Percentiles rank a stretch among this genome's conserved stretches.
phyloP scores from a whole-genome alignment of 1,139 yeast genomes.

The Pneumocystis sp. region DNA sequence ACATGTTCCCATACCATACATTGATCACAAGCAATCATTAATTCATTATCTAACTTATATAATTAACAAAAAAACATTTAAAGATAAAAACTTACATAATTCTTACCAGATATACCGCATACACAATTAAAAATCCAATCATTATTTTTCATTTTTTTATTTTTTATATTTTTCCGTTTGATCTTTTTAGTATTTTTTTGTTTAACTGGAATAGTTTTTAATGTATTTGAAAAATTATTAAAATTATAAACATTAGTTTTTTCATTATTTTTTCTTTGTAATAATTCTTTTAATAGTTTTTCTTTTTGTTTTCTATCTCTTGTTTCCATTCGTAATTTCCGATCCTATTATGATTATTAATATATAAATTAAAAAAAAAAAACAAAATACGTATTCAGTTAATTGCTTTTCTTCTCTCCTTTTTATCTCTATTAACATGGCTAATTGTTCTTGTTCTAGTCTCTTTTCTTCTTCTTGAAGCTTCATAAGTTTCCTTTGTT shows the following conservation, averaged over 20 bases:
- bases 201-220: neutral
- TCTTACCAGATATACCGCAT: conserved; percentile 28
- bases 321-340: conserved; percentile 23
- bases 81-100: conserved; percentile 19
- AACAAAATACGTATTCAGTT: conserved; percentile 3
- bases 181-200: conserved; percentile 2
- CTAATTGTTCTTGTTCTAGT: conserved; percentile 9
- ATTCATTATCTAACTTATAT: conserved; percentile 22
- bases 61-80: neutral
- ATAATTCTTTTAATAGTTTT: conserved; percentile 16
- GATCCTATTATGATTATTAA: neutral
- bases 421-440: conserved; percentile 4
- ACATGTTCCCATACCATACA: conserved; percentile 33
- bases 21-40: conserved; percentile 26
- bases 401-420: conserved; percentile 8
- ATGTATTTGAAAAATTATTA: neutral
- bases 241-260: neutral
- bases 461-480: conserved; percentile 14
- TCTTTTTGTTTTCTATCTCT: conserved; percentile 44
- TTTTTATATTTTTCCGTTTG: conserved; percentile 6
- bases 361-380: neutral
- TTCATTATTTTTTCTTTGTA: conserved; percentile 3
- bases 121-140: conserved; percentile 30
- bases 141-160: conserved; percentile 3
- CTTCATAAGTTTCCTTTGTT: conserved; percentile 7